These are phyloP conservation scores for Fusarium abutilonis DNA, from an alignment of 2,329 filamentous ascomycete species.

Conservation along the genomic window DNA sequence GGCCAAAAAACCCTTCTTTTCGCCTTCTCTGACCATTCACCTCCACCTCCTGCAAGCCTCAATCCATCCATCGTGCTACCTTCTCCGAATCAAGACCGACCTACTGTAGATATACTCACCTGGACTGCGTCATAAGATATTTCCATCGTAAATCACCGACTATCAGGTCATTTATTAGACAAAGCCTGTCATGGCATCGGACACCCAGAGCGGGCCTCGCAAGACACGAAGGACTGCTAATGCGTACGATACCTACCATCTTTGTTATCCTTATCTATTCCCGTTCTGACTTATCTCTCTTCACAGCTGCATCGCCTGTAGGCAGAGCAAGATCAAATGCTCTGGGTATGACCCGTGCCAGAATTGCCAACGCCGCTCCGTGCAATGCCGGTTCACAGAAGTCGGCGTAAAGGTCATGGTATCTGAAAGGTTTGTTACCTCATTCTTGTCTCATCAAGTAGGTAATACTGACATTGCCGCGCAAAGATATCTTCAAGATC, in stretches of 20 bases:
- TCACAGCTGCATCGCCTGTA: slow-evolving; percentile 46
- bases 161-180: not conserved
- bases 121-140: slow-evolving; percentile 5
- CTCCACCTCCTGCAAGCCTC: slow-evolving; percentile 4
- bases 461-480: slow-evolving; percentile 10
- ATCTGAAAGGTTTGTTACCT: slow-evolving; percentile 45
- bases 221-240: slow-evolving; percentile 44
- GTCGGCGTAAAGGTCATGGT: slow-evolving; percentile 46
- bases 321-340: slow-evolving; percentile 51
- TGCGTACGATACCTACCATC: slow-evolving; percentile 31
- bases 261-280: not conserved
- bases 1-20: slow-evolving; percentile 17
- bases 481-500: slow-evolving; percentile 41
- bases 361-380: slow-evolving; percentile 46
- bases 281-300: not conserved
- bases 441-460: not conserved
- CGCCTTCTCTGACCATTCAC: slow-evolving; percentile 7
- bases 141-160: not conserved
- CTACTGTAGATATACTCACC: not conserved
- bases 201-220: slow-evolving; percentile 24
- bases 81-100: not conserved
- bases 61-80: not conserved
- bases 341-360: slow-evolving; percentile 49
- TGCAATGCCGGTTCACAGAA: slow-evolving; percentile 49
- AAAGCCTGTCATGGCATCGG: slow-evolving; percentile 23